These are phyloP conservation scores for Coriaria nepalensis DNA, from an alignment of 306 rosid genomes.

Conservation along the genomic window DNA sequence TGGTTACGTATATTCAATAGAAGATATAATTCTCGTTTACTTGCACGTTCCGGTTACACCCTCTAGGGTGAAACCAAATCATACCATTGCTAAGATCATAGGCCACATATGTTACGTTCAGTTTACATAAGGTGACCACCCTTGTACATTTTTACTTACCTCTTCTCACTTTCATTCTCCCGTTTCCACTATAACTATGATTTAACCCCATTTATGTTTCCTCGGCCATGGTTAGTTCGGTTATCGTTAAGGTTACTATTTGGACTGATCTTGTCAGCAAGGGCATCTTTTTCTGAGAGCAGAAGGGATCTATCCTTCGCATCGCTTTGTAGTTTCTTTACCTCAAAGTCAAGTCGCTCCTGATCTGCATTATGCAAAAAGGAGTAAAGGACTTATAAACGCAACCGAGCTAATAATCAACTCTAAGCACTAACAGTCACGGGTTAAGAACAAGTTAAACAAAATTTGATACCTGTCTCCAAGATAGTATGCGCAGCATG, in stretches of 20 bases:
- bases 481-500: constrained; percentile 72
- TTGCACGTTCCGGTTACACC: too few species aligned
- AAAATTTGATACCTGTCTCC: constrained; percentile 47
- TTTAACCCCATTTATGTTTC: too few species aligned
- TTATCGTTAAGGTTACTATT: constrained; percentile 56
- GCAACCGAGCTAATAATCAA: neutral
- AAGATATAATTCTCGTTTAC: too few species aligned
- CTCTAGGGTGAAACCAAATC: too few species aligned
- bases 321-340: constrained; percentile 55
- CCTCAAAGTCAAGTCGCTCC: constrained; percentile 58
- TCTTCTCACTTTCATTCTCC: too few species aligned
- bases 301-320: constrained; percentile 70
- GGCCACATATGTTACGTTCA: too few species aligned
- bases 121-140: too few species aligned
- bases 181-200: too few species aligned
- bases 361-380: constrained; percentile 46
- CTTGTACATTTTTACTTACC: too few species aligned
- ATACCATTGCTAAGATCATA: too few species aligned
- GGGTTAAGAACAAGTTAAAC: neutral
- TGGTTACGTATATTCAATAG: too few species aligned
- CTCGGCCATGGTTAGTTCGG: too few species aligned
- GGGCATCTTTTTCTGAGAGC: constrained; percentile 66
- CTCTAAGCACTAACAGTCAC: constrained; percentile 3
- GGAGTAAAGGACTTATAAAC: neutral
- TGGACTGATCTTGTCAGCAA: constrained; percentile 67